Percentiles rank a stretch among this genome's conserved stretches.
Evolutionary conservation across 495 filamentous ascomycete species (phyloP).

Genomic region (Beverwykella pulmonaria): DNA sequence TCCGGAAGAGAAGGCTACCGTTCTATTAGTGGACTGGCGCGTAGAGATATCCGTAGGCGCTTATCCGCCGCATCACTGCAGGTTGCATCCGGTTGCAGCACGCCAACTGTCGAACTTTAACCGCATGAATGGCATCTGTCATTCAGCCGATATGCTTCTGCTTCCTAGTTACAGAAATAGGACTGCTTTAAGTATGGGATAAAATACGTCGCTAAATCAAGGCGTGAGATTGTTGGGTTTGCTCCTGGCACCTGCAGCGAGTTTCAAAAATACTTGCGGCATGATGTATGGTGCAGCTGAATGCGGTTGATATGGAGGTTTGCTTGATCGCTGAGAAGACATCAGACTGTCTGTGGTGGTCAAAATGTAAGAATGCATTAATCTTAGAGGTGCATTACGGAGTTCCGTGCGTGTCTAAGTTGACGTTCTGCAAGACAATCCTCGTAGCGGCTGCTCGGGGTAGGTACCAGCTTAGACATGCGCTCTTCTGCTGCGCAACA

Average conservation of each 20-base stretch:
- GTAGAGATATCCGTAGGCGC: too few relatives aligned
- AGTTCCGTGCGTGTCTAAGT: neutral
- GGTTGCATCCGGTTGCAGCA: too few relatives aligned
- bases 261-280: neutral
- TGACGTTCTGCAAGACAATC: neutral
- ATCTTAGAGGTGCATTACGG: neutral
- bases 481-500: neutral
- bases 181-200: neutral
- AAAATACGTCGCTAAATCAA: conserved; percentile 4
- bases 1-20: neutral
- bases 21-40: neutral
- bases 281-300: neutral
- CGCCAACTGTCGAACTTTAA: neutral
- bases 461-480: too few relatives aligned
- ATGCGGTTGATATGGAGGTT: neutral
- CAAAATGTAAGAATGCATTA: neutral
- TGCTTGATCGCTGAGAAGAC: neutral
- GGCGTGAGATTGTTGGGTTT: neutral
- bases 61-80: too few relatives aligned
- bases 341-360: neutral
- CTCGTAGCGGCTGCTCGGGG: too few relatives aligned
- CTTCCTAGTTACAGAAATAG: neutral
- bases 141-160: neutral
- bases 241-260: neutral
- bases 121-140: neutral